Conservation (phyloP, 768 basidiomycete species). For the Suillus variegatus region DNA sequence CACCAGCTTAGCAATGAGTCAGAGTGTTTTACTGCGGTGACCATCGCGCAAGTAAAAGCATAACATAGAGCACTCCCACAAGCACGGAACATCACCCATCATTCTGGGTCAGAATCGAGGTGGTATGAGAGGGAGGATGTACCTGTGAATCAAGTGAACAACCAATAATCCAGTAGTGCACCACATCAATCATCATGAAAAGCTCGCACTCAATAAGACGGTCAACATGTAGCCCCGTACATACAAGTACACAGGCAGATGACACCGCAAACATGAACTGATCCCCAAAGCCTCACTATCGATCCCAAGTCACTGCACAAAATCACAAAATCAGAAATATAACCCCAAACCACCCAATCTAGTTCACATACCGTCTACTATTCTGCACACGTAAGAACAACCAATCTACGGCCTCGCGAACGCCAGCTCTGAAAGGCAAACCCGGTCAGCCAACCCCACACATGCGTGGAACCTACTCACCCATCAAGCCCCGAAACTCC, state of each 20-base stretch:
- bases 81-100: not conserved
- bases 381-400: conserved; percentile 92
- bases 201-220: not conserved
- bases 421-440: conserved; percentile 64
- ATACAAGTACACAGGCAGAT: not conserved
- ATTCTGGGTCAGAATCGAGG: not conserved
- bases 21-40: not conserved
- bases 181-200: not conserved
- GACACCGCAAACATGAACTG: not conserved
- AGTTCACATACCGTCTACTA: conserved; percentile 57
- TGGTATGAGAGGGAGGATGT: not conserved
- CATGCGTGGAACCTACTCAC: conserved; percentile 42
- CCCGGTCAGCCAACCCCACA: not conserved
- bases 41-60: not conserved
- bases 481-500: conserved; percentile 91
- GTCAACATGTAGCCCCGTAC: not conserved
- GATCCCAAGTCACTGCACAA: conserved; percentile 3
- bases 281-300: not conserved
- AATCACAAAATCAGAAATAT: not conserved
- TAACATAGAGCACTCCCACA: not conserved
- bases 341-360: not conserved
- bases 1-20: not conserved
- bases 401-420: conserved; percentile 92
- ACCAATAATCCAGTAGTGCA: not conserved
- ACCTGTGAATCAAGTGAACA: not conserved